Evolutionary conservation across 2,329 filamentous ascomycete genomes (phyloP).

Genomic region (Phialophora chinensis): DNA sequence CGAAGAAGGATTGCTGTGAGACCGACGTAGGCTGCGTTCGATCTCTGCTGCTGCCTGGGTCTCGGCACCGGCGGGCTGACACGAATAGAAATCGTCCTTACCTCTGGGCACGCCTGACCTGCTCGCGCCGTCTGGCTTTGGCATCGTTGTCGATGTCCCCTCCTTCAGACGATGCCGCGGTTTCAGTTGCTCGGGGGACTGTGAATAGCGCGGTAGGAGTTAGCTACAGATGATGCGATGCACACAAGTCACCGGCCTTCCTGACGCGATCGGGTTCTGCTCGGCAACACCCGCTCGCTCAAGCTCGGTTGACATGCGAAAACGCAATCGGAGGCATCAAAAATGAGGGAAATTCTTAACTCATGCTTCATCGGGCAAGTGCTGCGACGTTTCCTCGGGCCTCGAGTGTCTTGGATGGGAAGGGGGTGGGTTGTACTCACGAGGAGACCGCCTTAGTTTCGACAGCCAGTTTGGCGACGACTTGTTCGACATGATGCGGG

Average conservation of each 20-base stretch:
- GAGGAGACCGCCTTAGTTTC: slow-evolving; percentile 16
- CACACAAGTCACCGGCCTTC: not conserved
- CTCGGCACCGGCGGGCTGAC: not conserved
- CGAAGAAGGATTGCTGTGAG: not conserved
- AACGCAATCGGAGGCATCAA: not conserved
- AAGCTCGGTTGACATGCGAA: not conserved
- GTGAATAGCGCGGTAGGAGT: not conserved
- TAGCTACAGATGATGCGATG: slow-evolving; percentile 1
- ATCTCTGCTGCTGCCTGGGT: not conserved
- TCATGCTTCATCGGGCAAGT: not conserved
- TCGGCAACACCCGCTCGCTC: not conserved
- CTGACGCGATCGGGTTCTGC: not conserved
- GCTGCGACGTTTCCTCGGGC: not conserved
- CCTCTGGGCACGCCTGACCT: slow-evolving; percentile 43
- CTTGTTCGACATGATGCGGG: slow-evolving; percentile 23
- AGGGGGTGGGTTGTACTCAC: slow-evolving; percentile 4
- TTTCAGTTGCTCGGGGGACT: slow-evolving; percentile 5
- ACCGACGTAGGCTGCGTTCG: not conserved
- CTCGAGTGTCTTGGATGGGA: not conserved
- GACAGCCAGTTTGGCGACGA: slow-evolving; percentile 28
- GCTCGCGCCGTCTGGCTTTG: slow-evolving; percentile 40
- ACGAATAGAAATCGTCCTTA: slow-evolving; percentile 23
- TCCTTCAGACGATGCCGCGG: not conserved
- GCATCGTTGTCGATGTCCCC: slow-evolving; percentile 20
- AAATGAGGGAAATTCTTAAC: not conserved